Evolutionary conservation across 2,329 filamentous ascomycete genomes (phyloP).

Genomic region (Incumbomyces lentus): DNA sequence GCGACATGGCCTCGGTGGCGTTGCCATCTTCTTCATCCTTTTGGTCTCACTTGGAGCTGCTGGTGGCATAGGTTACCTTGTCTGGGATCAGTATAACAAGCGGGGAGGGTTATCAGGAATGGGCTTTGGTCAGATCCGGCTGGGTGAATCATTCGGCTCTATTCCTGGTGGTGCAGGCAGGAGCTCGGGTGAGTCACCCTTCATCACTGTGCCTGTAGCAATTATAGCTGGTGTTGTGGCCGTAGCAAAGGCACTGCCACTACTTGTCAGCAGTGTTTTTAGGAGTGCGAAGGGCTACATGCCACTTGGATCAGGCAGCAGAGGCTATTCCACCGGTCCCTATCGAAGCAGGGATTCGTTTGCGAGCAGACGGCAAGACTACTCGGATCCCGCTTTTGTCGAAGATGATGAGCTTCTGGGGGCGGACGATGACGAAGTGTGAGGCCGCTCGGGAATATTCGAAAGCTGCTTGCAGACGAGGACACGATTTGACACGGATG

Average conservation of each 20-base stretch:
- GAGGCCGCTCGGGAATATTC: background rate
- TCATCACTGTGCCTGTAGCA: slow-evolving; percentile 71
- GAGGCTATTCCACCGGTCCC: slow-evolving; percentile 37
- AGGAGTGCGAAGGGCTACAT: slow-evolving; percentile 48
- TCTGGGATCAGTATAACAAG: slow-evolving; percentile 51
- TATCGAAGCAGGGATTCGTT: slow-evolving; percentile 89
- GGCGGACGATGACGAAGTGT: slow-evolving; percentile 58
- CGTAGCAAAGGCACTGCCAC: slow-evolving; percentile 58
- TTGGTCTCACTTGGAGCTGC: slow-evolving; percentile 64
- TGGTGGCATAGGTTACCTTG: slow-evolving; percentile 57
- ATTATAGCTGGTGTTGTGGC: slow-evolving; percentile 75
- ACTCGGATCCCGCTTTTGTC: slow-evolving; percentile 65
- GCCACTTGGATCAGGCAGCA: slow-evolving; percentile 38
- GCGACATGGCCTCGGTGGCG: slow-evolving; percentile 58
- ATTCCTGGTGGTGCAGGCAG: slow-evolving; percentile 17
- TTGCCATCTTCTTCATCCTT: slow-evolving; percentile 77
- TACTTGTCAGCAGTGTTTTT: slow-evolving; percentile 65
- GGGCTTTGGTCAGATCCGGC: slow-evolving; percentile 84
- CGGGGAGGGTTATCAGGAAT: slow-evolving; percentile 53
- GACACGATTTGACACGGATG: background rate
- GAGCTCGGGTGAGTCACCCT: slow-evolving; percentile 55
- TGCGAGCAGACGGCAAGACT: slow-evolving; percentile 69
- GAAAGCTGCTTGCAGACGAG: background rate
- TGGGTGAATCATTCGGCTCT: slow-evolving; percentile 54
- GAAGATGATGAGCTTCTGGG: slow-evolving; percentile 90